Base-by-base conservation (phyloP, 2,329 filamentous ascomycete species). In the Eutypa lata region DNA sequence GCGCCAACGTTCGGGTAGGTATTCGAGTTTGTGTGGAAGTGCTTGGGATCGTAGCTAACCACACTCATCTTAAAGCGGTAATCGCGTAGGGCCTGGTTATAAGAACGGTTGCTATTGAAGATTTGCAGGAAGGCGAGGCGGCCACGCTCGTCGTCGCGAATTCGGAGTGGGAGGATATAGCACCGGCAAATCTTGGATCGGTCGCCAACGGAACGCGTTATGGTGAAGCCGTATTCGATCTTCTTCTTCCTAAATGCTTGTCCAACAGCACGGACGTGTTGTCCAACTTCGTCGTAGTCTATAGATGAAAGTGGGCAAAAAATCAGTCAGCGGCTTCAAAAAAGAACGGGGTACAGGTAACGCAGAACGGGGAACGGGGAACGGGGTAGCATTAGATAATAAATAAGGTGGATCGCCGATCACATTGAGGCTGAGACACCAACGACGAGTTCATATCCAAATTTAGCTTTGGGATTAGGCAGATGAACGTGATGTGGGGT, bases 41-140 rank as follows among this genome's bases (percentile, higher is more conserved):
- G 73, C 53, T 78, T 70, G 22, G 75, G 68, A 58, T 82, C 78
- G 62, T 77, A 82, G 22, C 45, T 44, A 19, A 76, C 77, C 60
- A 82, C 76, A 57, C 73, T 77, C 77, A 81, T 80, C 45, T 59
- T 68, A 48, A 62, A 65, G 8, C 16, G 40, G 44, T 66, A 68
- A 11, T 44, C 49, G 4, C 48, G 47, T 1, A 67, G 54, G 22
- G 51, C 46, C 22, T 52, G 60, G 51, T 67, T 69, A n/a, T 62
- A 66, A 0, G 26, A 18, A 0, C 61, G 57, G 24, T 56, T 61
- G 22, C 47, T 16, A 52, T 50, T 62, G 50, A 69, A 69, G 22
- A 62, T 47, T 37, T 71, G 67, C 74, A 85, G 16, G 60, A 72
- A 40, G 70, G 72, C 16, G 75, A 71, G 58, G 75, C 68, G 58